Evolutionary conservation across 1,139 yeast species (phyloP), one percentile per base, ranked within the genome.

Genomic region (Debaryomyces coudertii): DNA sequence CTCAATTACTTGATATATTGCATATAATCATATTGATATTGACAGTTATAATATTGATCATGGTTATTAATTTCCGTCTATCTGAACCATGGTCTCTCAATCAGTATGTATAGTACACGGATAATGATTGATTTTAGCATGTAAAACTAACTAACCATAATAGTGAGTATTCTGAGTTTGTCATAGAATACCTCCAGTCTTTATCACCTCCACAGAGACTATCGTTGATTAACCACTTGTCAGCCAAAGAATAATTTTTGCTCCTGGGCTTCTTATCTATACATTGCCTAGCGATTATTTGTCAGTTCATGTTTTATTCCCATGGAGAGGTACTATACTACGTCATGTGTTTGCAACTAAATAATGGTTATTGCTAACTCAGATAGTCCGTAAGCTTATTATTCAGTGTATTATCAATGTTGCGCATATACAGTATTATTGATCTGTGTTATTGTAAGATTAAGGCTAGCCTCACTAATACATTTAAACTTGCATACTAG

Each of bases 1-100:
- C 16, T 12, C 36, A 36, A n/a, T 9, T 39, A 14, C 20, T 43
- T 22, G 49, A 47, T 18, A 8, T 44, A 15, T 34, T 48, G 11
- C 47, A 48, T 33, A 46, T 42, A 9, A 35, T 48, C 4, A 46
- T 48, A 8, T 34, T 48, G 29, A 25, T 36, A 9, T 12, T 48
- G 36, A 40, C 48, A 27, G 16, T 46, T 3, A 22, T 48, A n/a
- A 22, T 48, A 11, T 43, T 46, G 22, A 33, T 46, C 5, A 43
- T 46, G 49, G 42, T 42, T 6, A 36, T 46, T 37, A 29, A 44
- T 25, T 14, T 41, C 8, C 34, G 27, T 24, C 3, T 31, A 30
- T 28, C 36, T 20, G 20, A 28, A 20, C 25, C 47, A 27, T 20
- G 41, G 24, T 16, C 12, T 8, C 5, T 20, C n/a, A 18, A 28